Base-by-base conservation (phyloP, 768 basidiomycete species). In the Calocybe cyanea region DNA sequence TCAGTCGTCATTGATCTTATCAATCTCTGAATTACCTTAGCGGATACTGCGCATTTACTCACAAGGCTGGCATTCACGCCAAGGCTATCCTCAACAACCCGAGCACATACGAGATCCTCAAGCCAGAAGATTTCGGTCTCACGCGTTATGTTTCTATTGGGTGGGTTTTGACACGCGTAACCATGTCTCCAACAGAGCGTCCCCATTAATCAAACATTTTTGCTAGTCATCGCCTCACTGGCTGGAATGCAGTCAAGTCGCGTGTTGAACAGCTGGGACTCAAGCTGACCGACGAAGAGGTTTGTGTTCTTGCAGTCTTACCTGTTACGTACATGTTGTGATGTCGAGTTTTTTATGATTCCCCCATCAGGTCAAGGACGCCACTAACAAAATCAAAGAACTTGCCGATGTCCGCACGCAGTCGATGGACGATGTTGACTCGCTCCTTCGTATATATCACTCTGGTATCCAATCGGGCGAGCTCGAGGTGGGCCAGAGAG, bases 1-100 rank as follows among this genome's bases (percentile, higher is more conserved):
- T 41, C 14, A 9, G 15, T 8, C 34, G 19, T 13, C 39, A 47
- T 56, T 33, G 56, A 30, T 21, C 34, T 36, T n/a, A 7, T 33
- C 38, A n/a, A n/a, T n/a, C n/a, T n/a, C n/a, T n/a, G n/a, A n/a
- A n/a, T n/a, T n/a, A n/a, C 45, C 51, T 3, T 53, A 97, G 94
- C 45, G 96, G 96, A 13, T 99, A 97, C 70, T 98, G 96, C 63
- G 96, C 96, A 3, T 99, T 99, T 75, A 99, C 96, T 20, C 96
- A 98, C 84, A 98, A 99, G 85, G 96, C 96, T 17, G 96, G 96
- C 63, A 99, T 99, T 54, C 96, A 99, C 68, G 96, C 96, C 71
- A 99, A 99, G 78, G 96, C 96, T 31, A 99, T 99, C 67, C 81
- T 94, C 52, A 96, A 97, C 74, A 99, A 99, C 77, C 96, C 96